Evolutionary conservation across 1,139 yeast genomes (phyloP), one percentile per base, ranked within the genome.

Genomic region (Kodamaea sp.): DNA sequence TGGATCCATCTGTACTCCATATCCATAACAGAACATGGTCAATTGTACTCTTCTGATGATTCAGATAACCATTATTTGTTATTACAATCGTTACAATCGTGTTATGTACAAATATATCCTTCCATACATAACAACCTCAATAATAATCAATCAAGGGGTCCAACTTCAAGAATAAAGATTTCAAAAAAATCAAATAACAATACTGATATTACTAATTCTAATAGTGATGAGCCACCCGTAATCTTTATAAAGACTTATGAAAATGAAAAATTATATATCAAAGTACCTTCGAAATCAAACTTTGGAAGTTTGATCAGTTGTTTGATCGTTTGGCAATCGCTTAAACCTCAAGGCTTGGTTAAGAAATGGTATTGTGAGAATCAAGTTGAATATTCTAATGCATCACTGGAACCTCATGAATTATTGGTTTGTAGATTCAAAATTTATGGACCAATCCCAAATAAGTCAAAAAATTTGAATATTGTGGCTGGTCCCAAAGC

Each of bases 391-490:
- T 44, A 42, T 11, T 51, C 51, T 28, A 43, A 55, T 25, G 57
- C 61, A 15, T 54, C 65, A n/a, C 50, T 52, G 34, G 56, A 52
- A 23, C 59, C 63, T 11, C 69, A 63, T 50, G 77, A 57, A 53
- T 58, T 82, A 20, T 61, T 81, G 39, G 84, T 81, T 24, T 81
- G 88, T 42, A 69, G 84, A 31, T 79, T 82, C 51, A 79, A 78
- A 54, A 70, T 82, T 1, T 82, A 63, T 56, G 88, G 85, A 0
- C 84, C 85, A 2, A 53, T 78, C 8, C 81, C 78, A 2, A 45
- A 74, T 8, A 67, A 68, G 50, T 53, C 62, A 35, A 70, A 65
- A 45, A 69, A 66, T 45, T 47, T 76, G 30, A 65, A 70, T 34
- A 51, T 69, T 8, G 67, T 67, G 10, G 52, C 55, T 2, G 77